These are phyloP conservation scores for Remersonia thermophila DNA, from an alignment of 2,329 filamentous ascomycete genomes.

Conservation along the genomic window DNA sequence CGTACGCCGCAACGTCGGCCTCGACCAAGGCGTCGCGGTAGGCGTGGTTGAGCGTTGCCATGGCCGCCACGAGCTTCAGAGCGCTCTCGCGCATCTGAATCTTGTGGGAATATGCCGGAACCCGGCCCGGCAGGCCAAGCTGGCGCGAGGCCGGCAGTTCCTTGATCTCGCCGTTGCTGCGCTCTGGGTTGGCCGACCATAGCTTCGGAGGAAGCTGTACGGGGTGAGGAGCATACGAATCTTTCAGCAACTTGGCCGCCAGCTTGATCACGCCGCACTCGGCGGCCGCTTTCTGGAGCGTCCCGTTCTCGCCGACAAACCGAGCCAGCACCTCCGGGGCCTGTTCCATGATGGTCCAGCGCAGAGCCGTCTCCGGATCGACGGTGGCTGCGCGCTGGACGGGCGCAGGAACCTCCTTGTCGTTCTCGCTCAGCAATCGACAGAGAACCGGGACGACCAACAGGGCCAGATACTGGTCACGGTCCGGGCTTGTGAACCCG, in stretches of 20 bases:
- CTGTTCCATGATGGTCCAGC: slow-evolving; percentile 50
- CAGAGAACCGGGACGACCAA: slow-evolving; percentile 61
- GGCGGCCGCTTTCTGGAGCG: slow-evolving; percentile 69
- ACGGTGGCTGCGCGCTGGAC: slow-evolving; percentile 23
- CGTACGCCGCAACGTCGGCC: slow-evolving; percentile 65
- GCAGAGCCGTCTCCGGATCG: slow-evolving; percentile 27
- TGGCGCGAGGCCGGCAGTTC: slow-evolving; percentile 26
- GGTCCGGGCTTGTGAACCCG: slow-evolving; percentile 49
- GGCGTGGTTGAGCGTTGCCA: slow-evolving; percentile 70
- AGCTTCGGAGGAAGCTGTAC: slow-evolving; percentile 20
- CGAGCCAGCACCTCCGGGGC: slow-evolving; percentile 66
- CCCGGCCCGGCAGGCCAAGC: slow-evolving; percentile 49
- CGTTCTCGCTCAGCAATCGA: slow-evolving; percentile 46
- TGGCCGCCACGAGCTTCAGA: slow-evolving; percentile 67
- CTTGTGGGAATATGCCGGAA: slow-evolving; percentile 51
- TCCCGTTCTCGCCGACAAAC: slow-evolving; percentile 64
- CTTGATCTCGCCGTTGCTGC: slow-evolving; percentile 5
- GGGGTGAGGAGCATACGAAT: slow-evolving; percentile 36
- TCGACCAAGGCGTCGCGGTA: slow-evolving; percentile 75
- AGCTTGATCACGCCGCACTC: slow-evolving; percentile 44
- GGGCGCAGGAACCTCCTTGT: slow-evolving; percentile 18
- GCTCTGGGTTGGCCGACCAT: slow-evolving; percentile 25
- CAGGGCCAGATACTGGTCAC: slow-evolving; percentile 52
- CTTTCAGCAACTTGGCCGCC: slow-evolving; percentile 36
- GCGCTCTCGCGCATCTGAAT: slow-evolving; percentile 65